Conservation (phyloP, 2,329 filamentous ascomycete genomes). For the Penicillium sp. region DNA sequence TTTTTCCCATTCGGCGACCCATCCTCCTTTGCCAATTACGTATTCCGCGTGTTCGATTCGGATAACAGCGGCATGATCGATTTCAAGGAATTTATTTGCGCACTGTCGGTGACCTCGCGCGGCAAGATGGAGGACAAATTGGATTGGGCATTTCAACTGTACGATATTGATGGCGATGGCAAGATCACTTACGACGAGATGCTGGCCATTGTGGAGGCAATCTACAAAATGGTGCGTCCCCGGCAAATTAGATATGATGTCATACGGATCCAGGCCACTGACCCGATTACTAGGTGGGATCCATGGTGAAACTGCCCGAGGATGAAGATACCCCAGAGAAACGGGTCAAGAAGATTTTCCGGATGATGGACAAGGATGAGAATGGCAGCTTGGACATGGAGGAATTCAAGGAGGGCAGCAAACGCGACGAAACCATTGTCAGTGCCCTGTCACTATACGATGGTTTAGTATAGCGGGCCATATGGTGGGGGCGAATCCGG, state of each 20-base stretch:
- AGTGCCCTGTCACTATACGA: conserved; percentile 95
- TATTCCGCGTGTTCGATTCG: conserved; percentile 98
- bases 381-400: conserved; percentile 95
- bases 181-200: conserved; percentile 99
- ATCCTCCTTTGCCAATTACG: conserved; percentile 95
- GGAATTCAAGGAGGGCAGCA: conserved; percentile 98
- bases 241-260: too few species aligned
- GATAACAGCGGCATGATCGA: conserved; percentile 97
- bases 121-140: conserved; percentile 99
- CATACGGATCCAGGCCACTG: neutral
- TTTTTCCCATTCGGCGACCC: conserved; percentile 99
- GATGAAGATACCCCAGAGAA: conserved; percentile 99
- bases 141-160: conserved; percentile 98
- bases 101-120: conserved; percentile 89
- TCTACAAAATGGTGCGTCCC: conserved; percentile 89
- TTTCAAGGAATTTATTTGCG: conserved; percentile 99
- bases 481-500: conserved; percentile 14
- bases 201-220: conserved; percentile 96
- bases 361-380: conserved; percentile 99
- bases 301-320: conserved; percentile 97
- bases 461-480: conserved; percentile 65
- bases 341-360: conserved; percentile 94
- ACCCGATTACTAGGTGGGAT: conserved; percentile 66
- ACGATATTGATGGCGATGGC: conserved; percentile 97
- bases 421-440: conserved; percentile 97